phyloP scores from a whole-genome alignment of 2,329 filamentous ascomycete species.

The Aphanocladium album region DNA sequence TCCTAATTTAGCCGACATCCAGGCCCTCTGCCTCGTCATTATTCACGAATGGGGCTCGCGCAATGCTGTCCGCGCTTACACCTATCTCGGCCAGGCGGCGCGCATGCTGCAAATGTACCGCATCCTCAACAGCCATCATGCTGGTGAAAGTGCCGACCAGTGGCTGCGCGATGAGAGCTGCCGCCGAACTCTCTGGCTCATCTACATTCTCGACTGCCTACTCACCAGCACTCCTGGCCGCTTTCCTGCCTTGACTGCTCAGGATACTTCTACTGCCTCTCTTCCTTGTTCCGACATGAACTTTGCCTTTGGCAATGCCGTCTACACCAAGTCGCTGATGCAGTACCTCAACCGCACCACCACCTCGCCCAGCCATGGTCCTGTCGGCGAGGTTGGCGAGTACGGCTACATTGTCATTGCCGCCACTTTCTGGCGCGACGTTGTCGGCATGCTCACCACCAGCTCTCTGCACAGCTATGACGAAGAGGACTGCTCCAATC shows the following conservation, averaged over 20 bases:
- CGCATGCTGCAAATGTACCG: conserved; percentile 62
- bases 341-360: conserved; percentile 33
- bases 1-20: conserved; percentile 55
- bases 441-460: conserved; percentile 56
- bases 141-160: conserved; percentile 47
- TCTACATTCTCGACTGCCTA: conserved; percentile 59
- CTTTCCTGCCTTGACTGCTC: conserved; percentile 49
- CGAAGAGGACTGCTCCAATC: conserved; percentile 45
- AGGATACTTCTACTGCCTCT: conserved; percentile 51
- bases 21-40: conserved; percentile 55
- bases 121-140: conserved; percentile 52
- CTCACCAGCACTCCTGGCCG: conserved; percentile 58
- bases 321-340: conserved; percentile 52
- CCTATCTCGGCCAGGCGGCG: conserved; percentile 58
- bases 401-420: conserved; percentile 58
- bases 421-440: conserved; percentile 57
- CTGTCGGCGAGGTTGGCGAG: conserved; percentile 52
- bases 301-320: conserved; percentile 57
- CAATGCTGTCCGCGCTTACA: conserved; percentile 58
- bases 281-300: conserved; percentile 58
- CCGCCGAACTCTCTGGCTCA: conserved; percentile 56
- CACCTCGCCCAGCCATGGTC: conserved; percentile 32
- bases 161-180: conserved; percentile 58
- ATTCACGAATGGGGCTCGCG: conserved; percentile 60
- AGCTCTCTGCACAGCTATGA: conserved; percentile 47